Evolutionary conservation across 768 basidiomycete species (phyloP).

Genomic region (Rhodotorula graminis): DNA sequence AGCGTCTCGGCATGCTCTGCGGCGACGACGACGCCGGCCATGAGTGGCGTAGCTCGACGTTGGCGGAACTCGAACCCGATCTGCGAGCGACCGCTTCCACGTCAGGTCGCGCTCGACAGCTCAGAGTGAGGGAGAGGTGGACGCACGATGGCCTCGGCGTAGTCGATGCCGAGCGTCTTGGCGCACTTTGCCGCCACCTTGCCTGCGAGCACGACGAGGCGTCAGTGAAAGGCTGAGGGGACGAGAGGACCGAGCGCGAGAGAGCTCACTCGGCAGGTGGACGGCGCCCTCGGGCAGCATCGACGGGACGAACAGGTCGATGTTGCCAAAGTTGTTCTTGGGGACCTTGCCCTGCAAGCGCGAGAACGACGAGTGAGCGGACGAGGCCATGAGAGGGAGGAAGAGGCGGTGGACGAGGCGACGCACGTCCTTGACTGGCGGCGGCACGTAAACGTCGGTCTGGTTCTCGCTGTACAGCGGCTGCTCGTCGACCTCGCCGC

Average conservation of each 20-base stretch:
- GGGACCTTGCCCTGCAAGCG: constrained; percentile 75
- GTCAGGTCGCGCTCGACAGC: constrained; percentile 21
- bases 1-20: constrained; percentile 68
- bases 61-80: constrained; percentile 96
- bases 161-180: constrained; percentile 76
- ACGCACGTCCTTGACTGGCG: constrained; percentile 77
- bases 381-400: background rate
- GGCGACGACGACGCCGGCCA: constrained; percentile 82
- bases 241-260: background rate
- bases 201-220: constrained; percentile 50
- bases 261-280: constrained; percentile 79
- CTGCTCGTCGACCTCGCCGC: constrained; percentile 64
- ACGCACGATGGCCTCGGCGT: constrained; percentile 91
- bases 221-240: background rate
- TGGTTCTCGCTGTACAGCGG: constrained; percentile 79
- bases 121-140: background rate
- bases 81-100: constrained; percentile 49
- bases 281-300: constrained; percentile 86
- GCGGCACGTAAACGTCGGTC: constrained; percentile 73
- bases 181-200: constrained; percentile 87
- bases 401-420: background rate
- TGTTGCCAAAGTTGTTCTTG: constrained; percentile 93
- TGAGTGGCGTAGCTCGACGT: constrained; percentile 74
- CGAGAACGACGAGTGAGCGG: background rate
- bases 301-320: constrained; percentile 87